These are phyloP conservation scores for Exophiala sp. DNA, from an alignment of 2,329 filamentous ascomycete genomes.

Conservation along the genomic window DNA sequence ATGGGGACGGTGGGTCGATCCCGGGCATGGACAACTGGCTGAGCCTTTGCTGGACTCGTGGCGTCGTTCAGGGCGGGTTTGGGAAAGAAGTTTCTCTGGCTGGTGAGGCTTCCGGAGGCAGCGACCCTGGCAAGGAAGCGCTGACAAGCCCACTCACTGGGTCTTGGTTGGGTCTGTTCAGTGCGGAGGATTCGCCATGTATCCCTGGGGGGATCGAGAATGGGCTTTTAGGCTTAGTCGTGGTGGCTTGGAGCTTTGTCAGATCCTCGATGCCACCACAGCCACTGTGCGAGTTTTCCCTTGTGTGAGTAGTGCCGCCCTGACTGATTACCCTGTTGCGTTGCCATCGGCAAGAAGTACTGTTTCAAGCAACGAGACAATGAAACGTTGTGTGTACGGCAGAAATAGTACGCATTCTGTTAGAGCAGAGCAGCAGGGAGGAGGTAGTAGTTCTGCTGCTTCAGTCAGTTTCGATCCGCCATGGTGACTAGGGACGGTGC, in stretches of 20 bases:
- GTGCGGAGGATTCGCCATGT: slow-evolving; percentile 7
- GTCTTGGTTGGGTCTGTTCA: not conserved
- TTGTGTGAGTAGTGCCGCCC: not conserved
- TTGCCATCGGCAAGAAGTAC: too few species aligned
- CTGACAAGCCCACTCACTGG: not conserved
- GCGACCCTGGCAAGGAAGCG: not conserved
- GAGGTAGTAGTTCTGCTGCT: too few species aligned
- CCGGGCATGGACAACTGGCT: not conserved
- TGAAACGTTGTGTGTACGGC: too few species aligned
- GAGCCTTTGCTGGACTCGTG: slow-evolving; percentile 7
- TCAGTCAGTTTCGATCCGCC: too few species aligned
- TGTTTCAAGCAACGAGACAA: not conserved
- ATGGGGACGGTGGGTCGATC: slow-evolving; percentile 3
- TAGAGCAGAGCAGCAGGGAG: too few species aligned
- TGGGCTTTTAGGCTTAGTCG: not conserved
- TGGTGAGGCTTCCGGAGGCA: not conserved
- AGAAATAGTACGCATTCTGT: too few species aligned
- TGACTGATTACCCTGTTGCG: not conserved
- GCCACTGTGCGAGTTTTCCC: too few species aligned
- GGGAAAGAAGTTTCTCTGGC: not conserved
- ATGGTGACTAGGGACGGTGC: too few species aligned
- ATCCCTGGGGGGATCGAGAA: not conserved
- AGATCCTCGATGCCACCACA: not conserved
- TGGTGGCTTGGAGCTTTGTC: slow-evolving; percentile 1
- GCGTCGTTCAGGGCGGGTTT: slow-evolving; percentile 8